Evolutionary conservation across 805 yeast genomes (phyloP), one percentile per base, ranked within the genome.

Genomic region (Metschnikowia amazonensis): DNA sequence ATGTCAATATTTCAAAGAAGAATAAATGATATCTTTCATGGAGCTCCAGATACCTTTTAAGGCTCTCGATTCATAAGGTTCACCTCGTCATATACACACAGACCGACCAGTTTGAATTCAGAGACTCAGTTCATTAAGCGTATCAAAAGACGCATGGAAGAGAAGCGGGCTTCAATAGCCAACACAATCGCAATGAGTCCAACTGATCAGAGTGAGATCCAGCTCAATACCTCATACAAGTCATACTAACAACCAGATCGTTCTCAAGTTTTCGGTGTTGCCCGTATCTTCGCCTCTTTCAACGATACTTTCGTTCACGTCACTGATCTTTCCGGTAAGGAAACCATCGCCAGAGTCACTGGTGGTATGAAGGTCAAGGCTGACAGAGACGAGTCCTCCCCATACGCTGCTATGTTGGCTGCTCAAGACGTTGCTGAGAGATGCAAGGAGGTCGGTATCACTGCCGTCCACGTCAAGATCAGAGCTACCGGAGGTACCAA

Each of bases 361-460:
- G 99, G 99, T 84, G 99, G 99, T 80, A 94, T 94, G 99, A 94
- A 94, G 84, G 99, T 94, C 77, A 94, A 94, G 85, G 99, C 99
- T 69, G 99, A 94, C 82, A 89, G 98, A 82, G 99, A 95, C 76
- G 99, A 94, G 84, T 92, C 98, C 57, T 88, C 99, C 62, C 99
- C 99, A 76, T 94, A 94, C 86, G 99, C 99, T 72, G 99, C 97
- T 71, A 94, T 94, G 99, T 86, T 94, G 82, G 99, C 99, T 74
- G 97, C 99, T 63, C 99, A 94, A 82, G 99, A 95, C 72, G 99
- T 86, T 69, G 99, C 99, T 69, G 92, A 75, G 64, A 89, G 86
- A 77, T 90, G 97, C 84, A 92, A 90, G 84, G 99, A 94, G 82
- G 97, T 94, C 62, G 99, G 99, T 75, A 92, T 94, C 74, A 94